phyloP scores from a whole-genome alignment of 2,329 filamentous ascomycete genomes.

The Pseudohalonectria lignicola region DNA sequence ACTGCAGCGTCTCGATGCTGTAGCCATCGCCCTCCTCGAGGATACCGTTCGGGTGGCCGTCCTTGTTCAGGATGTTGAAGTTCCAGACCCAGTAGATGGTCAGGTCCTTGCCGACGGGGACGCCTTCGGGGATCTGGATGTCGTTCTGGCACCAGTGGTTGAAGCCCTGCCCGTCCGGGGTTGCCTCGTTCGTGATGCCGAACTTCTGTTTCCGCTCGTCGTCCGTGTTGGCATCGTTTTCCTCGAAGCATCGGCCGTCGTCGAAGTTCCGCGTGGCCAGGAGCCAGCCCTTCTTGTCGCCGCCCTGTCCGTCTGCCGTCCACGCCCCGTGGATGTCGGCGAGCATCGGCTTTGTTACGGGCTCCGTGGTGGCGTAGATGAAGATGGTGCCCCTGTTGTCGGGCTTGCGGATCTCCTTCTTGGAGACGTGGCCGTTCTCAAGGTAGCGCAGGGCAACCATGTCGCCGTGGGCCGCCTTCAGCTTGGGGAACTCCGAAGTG shows the following conservation, averaged over 20 bases:
- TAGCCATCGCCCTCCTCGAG: conserved; percentile 20
- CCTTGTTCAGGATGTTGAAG: conserved; percentile 55
- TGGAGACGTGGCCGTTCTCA: conserved; percentile 67
- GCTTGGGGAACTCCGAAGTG: conserved; percentile 45
- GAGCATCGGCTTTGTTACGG: conserved; percentile 33
- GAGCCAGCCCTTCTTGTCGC: conserved; percentile 65
- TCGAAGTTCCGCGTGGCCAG: conserved; percentile 74
- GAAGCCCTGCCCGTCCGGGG: conserved; percentile 39
- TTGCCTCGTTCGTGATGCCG: conserved; percentile 20
- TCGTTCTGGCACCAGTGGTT: conserved; percentile 75
- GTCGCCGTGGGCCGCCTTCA: conserved; percentile 50
- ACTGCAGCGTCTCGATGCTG: conserved; percentile 18
- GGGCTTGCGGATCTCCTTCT: conserved; percentile 47
- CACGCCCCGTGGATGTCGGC: conserved; percentile 64
- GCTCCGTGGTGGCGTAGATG: conserved; percentile 59
- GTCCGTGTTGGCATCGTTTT: conserved; percentile 49
- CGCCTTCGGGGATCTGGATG: conserved; percentile 59
- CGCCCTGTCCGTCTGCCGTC: conserved; percentile 71
- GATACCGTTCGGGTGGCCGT: conserved; percentile 12
- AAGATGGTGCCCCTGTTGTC: conserved; percentile 60
- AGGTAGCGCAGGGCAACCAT: conserved; percentile 56
- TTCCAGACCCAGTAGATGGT: conserved; percentile 97
- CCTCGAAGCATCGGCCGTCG: conserved; percentile 82
- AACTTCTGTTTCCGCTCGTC: conserved; percentile 29
- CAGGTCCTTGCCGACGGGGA: conserved; percentile 52